Evolutionary conservation across 306 rosid species (phyloP).

Genomic region (Castanopsis chinensis): DNA sequence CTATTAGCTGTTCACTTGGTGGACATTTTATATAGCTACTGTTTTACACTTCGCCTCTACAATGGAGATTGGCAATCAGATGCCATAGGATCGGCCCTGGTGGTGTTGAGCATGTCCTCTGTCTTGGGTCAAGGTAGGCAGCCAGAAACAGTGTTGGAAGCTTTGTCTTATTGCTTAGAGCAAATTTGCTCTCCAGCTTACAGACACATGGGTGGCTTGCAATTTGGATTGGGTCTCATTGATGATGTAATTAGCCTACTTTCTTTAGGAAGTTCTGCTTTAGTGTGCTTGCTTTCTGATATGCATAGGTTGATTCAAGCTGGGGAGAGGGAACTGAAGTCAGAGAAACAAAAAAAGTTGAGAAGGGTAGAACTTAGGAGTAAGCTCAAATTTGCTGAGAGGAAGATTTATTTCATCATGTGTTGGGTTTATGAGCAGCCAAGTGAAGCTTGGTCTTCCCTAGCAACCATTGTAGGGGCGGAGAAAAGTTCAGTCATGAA

Average conservation of each 20-base stretch:
- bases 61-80: conserved; percentile 88
- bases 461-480: conserved; percentile 54
- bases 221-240: conserved; percentile 57
- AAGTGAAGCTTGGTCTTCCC: conserved; percentile 69
- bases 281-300: conserved; percentile 65
- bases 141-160: conserved; percentile 65
- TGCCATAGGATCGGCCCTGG: conserved; percentile 62
- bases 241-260: conserved; percentile 59
- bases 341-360: conserved; percentile 46
- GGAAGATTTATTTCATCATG: conserved; percentile 69
- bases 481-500: conserved; percentile 61
- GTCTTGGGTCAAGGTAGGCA: conserved; percentile 71
- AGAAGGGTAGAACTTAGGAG: conserved; percentile 43
- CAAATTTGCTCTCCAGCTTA: conserved; percentile 75
- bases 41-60: conserved; percentile 80
- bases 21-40: conserved; percentile 72
- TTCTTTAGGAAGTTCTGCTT: conserved; percentile 51
- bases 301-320: conserved; percentile 61
- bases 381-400: conserved; percentile 64
- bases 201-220: conserved; percentile 67
- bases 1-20: conserved; percentile 70
- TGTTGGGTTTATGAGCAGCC: conserved; percentile 93
- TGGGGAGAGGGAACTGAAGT: conserved; percentile 56
- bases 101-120: conserved; percentile 62
- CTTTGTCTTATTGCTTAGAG: conserved; percentile 71